Conservation (phyloP, 768 basidiomycete species). For the Tremella fuciformis region DNA sequence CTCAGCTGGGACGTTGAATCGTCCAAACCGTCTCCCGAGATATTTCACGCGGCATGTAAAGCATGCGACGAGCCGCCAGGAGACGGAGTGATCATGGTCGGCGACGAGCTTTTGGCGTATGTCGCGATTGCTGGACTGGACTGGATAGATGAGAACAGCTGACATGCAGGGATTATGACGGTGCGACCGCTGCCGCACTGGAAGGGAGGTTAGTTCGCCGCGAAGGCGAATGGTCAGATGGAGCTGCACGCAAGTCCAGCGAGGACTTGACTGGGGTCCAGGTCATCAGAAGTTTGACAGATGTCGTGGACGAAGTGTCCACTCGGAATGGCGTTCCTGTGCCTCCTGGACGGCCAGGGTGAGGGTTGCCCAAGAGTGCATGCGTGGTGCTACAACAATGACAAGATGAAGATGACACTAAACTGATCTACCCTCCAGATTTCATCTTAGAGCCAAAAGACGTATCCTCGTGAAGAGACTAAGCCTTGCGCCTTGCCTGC, state of each 20-base stretch:
- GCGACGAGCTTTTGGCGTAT: slow-evolving; percentile 49
- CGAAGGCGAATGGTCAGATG: slow-evolving; percentile 44
- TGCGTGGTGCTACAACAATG: no score
- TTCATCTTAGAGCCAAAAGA: background rate
- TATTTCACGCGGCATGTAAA: slow-evolving; percentile 37
- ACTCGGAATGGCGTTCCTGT: slow-evolving; percentile 12
- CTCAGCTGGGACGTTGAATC: slow-evolving; percentile 42
- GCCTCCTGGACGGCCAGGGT: no score
- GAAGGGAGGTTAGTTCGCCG: slow-evolving; percentile 43
- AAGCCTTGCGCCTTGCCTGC: slow-evolving; percentile 24
- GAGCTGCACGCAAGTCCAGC: slow-evolving; percentile 28
- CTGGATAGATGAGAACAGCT: background rate
- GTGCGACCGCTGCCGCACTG: slow-evolving; percentile 32
- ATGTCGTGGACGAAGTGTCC: slow-evolving; percentile 36
- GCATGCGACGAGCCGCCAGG: slow-evolving; percentile 19
- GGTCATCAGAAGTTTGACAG: slow-evolving; percentile 25
- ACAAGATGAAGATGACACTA: background rate
- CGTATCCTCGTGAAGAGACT: no score
- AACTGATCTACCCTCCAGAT: no score
- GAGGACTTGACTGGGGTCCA: slow-evolving; percentile 30
- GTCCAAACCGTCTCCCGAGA: slow-evolving; percentile 40
- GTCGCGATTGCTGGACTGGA: background rate
- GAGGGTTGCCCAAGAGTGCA: no score
- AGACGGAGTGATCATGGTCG: slow-evolving; percentile 46
- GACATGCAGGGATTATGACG: slow-evolving; percentile 40